Conservation (phyloP, 169 alveolate species). For the Plasmodium inui region DNA sequence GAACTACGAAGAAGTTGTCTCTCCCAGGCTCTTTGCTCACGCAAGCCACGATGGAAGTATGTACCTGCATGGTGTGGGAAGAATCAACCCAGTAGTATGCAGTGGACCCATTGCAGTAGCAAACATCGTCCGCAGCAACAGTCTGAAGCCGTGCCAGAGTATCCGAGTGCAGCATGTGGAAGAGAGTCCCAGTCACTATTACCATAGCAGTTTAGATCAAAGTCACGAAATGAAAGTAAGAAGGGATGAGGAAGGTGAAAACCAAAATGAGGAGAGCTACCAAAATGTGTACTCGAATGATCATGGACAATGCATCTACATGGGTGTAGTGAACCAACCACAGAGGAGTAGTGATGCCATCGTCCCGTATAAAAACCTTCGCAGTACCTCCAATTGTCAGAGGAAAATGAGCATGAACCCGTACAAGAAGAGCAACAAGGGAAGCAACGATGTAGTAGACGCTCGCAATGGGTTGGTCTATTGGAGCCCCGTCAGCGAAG, state of each 20-base stretch:
- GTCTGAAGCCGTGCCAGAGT: background rate
- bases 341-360: slow-evolving; percentile 4
- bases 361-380: background rate
- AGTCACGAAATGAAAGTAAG: background rate
- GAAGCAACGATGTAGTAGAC: background rate
- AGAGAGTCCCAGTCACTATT: background rate
- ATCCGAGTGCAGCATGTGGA: background rate
- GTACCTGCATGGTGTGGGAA: background rate
- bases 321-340: background rate
- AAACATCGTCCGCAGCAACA: background rate
- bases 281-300: background rate
- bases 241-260: background rate
- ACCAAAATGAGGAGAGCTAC: background rate
- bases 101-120: background rate
- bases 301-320: background rate
- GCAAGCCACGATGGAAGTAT: background rate
- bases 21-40: background rate
- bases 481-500: background rate
- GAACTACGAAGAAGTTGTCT: background rate
- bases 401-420: background rate
- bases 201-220: background rate
- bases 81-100: background rate
- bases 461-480: background rate
- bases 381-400: background rate
- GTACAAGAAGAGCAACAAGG: slow-evolving; percentile 5